phyloP scores from a whole-genome alignment of 2,329 filamentous ascomycete genomes.

The Sclerotinia trifoliorum region DNA sequence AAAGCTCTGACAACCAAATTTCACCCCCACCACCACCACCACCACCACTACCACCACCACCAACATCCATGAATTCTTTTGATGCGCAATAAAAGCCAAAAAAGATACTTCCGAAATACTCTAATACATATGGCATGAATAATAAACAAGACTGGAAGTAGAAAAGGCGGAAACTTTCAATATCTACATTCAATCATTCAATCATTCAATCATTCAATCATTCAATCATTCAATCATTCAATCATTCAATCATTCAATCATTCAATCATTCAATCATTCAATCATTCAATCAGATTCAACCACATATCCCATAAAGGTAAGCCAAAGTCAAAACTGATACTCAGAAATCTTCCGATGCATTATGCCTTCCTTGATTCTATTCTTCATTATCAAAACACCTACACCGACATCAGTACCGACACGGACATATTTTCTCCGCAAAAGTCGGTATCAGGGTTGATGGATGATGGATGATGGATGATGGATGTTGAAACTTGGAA shows the following conservation, averaged over 20 bases:
- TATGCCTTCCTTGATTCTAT: not conserved
- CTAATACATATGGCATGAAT: not conserved
- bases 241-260: no score
- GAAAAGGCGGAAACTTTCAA: not conserved
- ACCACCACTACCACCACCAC: not conserved
- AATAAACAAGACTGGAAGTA: not conserved
- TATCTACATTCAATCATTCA: not conserved
- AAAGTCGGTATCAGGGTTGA: no score
- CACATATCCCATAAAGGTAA: conserved; percentile 7
- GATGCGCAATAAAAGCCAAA: not conserved
- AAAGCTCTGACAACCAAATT: not conserved
- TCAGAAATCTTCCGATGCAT: not conserved
- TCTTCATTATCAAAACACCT: not conserved
- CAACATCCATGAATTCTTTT: not conserved
- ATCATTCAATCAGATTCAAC: conserved; percentile 6
- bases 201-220: conserved; percentile 14
- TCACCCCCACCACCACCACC: not conserved
- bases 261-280: no score
- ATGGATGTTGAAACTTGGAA: not conserved
- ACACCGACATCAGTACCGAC: not conserved
- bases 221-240: no score
- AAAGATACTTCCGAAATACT: not conserved
- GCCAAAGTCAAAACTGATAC: not conserved
- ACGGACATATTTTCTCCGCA: not conserved
- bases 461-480: no score